Percentiles rank a stretch among this genome's conserved stretches.
Conservation (phyloP, 345 rosid species). For the Syzygium oleosum region DNA sequence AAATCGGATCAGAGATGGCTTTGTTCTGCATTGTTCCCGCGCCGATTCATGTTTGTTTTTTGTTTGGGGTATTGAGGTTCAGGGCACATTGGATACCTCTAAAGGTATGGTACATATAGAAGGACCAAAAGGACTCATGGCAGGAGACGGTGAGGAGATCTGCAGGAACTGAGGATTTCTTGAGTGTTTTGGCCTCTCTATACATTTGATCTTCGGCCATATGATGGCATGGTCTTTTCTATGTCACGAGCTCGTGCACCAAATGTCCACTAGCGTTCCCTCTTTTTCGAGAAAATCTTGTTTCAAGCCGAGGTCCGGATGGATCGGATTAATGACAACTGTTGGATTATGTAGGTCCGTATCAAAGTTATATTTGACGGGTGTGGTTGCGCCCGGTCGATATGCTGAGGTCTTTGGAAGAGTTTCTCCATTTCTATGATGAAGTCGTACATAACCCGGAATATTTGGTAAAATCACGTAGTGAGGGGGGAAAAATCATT, state of each 20-base stretch:
- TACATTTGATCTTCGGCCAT: not conserved
- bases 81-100: not conserved
- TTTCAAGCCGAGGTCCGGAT: accelerated
- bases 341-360: no score
- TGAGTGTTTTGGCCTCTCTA: not conserved
- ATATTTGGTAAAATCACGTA: not conserved
- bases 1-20: not conserved
- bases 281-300: not conserved
- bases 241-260: not conserved
- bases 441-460: not conserved
- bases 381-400: not conserved
- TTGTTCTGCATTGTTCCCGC: not conserved
- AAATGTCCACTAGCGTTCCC: not conserved
- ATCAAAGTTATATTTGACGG: not conserved
- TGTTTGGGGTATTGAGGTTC: not conserved
- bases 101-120: not conserved
- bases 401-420: not conserved
- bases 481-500: not conserved
- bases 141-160: not conserved
- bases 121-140: not conserved
- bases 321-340: not conserved
- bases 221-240: not conserved
- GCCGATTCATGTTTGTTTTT: not conserved
- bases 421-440: not conserved
- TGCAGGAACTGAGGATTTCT: not conserved